phyloP scores from a whole-genome alignment of 163 green algal genomes.

The Scenedesmus sp. region DNA sequence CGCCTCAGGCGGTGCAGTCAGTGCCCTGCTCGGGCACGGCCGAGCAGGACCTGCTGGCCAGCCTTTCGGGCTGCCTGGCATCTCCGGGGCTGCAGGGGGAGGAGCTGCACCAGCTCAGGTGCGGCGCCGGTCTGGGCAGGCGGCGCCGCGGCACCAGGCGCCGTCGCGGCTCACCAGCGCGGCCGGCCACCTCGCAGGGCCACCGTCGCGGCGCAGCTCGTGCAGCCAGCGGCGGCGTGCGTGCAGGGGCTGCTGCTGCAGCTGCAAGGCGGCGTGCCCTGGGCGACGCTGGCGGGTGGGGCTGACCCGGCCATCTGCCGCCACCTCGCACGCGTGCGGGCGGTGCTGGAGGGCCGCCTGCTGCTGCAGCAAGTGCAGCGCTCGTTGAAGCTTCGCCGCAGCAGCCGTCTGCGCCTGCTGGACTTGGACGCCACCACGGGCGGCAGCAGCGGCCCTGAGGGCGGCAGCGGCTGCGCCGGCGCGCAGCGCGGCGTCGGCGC shows the following conservation, averaged over 20 bases:
- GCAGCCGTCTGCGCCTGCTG: background rate
- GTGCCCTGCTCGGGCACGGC: background rate
- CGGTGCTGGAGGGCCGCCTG: slow-evolving; percentile 15
- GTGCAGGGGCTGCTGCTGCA: slow-evolving; percentile 18
- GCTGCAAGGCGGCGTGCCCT: background rate
- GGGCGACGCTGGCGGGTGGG: background rate
- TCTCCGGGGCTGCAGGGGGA: background rate
- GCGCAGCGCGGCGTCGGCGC: background rate
- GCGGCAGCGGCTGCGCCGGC: too few relatives aligned
- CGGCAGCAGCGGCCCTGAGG: too few relatives aligned
- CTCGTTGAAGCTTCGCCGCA: too few relatives aligned
- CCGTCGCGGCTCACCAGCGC: too few relatives aligned
- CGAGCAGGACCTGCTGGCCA: slow-evolving; percentile 36
- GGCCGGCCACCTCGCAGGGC: too few relatives aligned
- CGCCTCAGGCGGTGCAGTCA: slow-evolving; percentile 7
- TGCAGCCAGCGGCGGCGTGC: slow-evolving; percentile 11
- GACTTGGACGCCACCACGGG: background rate
- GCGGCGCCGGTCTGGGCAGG: too few relatives aligned
- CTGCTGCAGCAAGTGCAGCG: slow-evolving; percentile 32
- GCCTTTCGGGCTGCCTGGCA: slow-evolving; percentile 21
- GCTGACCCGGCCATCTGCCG: slow-evolving; percentile 10
- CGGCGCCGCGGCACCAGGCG: too few relatives aligned
- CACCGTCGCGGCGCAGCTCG: slow-evolving; percentile 1
- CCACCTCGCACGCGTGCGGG: slow-evolving; percentile 10
- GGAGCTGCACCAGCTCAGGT: slow-evolving; percentile 35